Percentiles rank a stretch among this genome's conserved stretches.
Evolutionary conservation across 495 filamentous ascomycete genomes (phyloP).

Genomic region (Penicillium lagena): DNA sequence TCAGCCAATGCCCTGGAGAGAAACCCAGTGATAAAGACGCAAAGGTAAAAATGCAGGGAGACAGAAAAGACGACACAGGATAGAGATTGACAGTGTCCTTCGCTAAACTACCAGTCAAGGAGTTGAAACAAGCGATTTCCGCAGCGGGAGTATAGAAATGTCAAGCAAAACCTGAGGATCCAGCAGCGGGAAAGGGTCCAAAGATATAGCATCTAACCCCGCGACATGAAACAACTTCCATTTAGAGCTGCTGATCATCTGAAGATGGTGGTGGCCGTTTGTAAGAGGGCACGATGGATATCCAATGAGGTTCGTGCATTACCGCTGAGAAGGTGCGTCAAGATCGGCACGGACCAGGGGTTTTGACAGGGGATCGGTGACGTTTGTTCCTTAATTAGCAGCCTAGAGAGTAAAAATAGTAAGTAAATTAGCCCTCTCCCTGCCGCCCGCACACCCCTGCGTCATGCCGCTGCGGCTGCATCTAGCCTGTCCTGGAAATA

Average conservation of each 20-base stretch:
- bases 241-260: neutral
- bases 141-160: too few relatives aligned
- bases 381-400: conserved; percentile 18
- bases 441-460: too few relatives aligned
- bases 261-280: neutral
- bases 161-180: too few relatives aligned
- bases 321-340: conserved; percentile 14
- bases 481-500: too few relatives aligned
- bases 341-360: conserved; percentile 4
- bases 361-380: conserved; percentile 1
- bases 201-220: too few relatives aligned
- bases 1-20: conserved; percentile 6
- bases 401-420: conserved; percentile 15
- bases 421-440: conserved; percentile 9
- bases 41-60: neutral
- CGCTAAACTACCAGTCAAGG: too few relatives aligned
- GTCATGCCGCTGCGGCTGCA: too few relatives aligned
- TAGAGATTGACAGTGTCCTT: neutral
- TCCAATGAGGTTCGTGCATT: conserved; percentile 13
- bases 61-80: neutral
- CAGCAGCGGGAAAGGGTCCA: too few relatives aligned
- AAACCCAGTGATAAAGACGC: neutral
- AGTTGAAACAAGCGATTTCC: too few relatives aligned
- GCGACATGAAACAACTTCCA: conserved; percentile 2
- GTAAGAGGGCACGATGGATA: conserved; percentile 1